A percentile compares a stretch with the other conserved stretches of the same genome.
These are phyloP conservation scores for Toxicodendron radicans DNA, from an alignment of 345 rosid species.

Conservation along the genomic window DNA sequence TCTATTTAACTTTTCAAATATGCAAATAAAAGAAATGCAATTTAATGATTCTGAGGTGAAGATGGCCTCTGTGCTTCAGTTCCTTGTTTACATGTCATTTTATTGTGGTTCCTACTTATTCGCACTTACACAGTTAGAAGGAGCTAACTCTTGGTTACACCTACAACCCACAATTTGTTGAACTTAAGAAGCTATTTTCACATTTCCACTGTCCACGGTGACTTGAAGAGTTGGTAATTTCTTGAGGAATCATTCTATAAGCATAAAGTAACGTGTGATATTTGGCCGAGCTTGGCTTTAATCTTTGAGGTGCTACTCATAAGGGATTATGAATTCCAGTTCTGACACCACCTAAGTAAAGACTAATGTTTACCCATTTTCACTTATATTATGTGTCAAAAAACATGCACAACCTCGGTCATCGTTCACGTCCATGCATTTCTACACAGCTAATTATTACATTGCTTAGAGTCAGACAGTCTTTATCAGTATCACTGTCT, in stretches of 20 bases:
- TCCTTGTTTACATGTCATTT: background rate
- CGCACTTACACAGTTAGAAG: background rate
- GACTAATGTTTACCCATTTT: background rate
- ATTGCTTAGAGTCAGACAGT: background rate
- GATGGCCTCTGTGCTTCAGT: background rate
- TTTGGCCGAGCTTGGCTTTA: too few relatives aligned
- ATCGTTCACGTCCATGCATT: background rate
- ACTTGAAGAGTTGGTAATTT: background rate
- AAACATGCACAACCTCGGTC: background rate
- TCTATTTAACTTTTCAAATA: background rate
- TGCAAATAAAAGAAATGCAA: background rate
- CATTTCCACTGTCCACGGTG: background rate
- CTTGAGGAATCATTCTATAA: background rate
- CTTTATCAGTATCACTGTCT: background rate
- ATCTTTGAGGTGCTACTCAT: too few relatives aligned
- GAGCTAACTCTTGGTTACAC: too few relatives aligned
- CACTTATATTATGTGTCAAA: background rate
- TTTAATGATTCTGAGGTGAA: background rate
- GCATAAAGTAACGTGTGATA: background rate
- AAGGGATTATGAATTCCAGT: too few relatives aligned
- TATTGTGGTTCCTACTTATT: background rate
- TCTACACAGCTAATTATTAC: background rate
- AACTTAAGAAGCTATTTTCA: too few relatives aligned
- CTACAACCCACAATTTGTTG: too few relatives aligned
- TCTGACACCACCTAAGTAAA: too few relatives aligned